Evolutionary conservation across 768 basidiomycete genomes (phyloP), one percentile per base, ranked within the genome.

Genomic region (Porphyrellus cyaneotinctus): DNA sequence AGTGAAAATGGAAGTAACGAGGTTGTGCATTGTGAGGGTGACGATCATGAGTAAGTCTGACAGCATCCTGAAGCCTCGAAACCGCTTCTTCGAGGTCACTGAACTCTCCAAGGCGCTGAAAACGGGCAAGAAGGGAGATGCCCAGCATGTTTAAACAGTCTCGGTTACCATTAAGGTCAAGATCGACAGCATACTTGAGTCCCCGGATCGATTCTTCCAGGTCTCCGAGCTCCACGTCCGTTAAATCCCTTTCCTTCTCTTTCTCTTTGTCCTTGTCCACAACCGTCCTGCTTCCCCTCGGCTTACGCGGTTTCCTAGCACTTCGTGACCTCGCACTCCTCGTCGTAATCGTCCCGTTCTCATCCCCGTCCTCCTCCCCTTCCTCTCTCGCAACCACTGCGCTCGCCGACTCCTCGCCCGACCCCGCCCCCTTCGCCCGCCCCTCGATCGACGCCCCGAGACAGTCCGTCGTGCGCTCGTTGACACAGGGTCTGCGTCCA

Each of bases 401-500:
- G 20, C 68, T 66, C 32, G 68, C 70, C 78, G 67, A 33, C 68
- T 63, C 52, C 66, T 56, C 5, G 65, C 67, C 24, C 73, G 58
- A 7, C 70, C 70, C 5, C 75, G 52, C 9, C 60, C 54, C 15
- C 69, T 63, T n/a, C 53, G 67, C 2, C 64, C 65, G 6, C 64
- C 64, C 23, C 70, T 42, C 22, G 66, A 50, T 12, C 66, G 57
- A 6, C 61, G 64, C 32, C 10, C 57, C 11, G 43, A 39, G 8
- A 12, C 23, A 3, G 53, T 39, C 36, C 64, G 58, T 42, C 53
- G 62, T 43, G 59, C 44, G 42, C 59, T 52, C 20, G 56, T 52
- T 20, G 70, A 65, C 26, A 71, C 69, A 22, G 79, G 74, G 23
- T 77, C 74, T 41, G 64, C 72, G 52, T 90, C 88, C 18, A 80